Base-by-base conservation (phyloP, 768 basidiomycete species). In the Neoboletus brunneissimus region DNA sequence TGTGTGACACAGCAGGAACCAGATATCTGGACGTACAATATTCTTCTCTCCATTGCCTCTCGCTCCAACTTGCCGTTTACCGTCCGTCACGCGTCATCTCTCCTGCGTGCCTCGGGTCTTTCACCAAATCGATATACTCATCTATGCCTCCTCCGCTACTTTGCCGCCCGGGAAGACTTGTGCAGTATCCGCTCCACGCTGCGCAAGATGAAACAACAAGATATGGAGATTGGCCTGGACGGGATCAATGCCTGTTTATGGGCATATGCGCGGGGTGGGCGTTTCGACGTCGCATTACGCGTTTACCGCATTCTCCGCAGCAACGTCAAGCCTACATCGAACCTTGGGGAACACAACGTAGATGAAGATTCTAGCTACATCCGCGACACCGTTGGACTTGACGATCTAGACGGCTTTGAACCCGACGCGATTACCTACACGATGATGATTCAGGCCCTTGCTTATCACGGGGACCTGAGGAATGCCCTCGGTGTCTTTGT, bases 371-470 rank as follows among this genome's bases (percentile, higher is more conserved):
- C 66, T 16, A 64, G 66, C 20, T 68, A 73, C 55, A 76, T 89
- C 13, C 58, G 62, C 16, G 66, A 80, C 35, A 74, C 56, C 10
- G 68, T 86, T 55, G 73, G 72, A 45, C 76, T 91, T 56, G 64
- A 71, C 46, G 69, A 86, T 7, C 70, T 72, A 4, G 57, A 61
- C 16, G 63, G 73, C 12, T 60, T 87, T 37, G 69, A 73, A 42
- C 89, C 91, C 9, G 81, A 91, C 67, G 72, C 76, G 20, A 71
- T 84, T 54, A 92, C 88, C 15, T 94, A 86, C 68, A 83, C 82
- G 16, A 71, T 75, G 27, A 74, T 91, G 68, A 78, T 93, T 50
- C 91, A 94, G 65, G 69, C 77, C 6, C 79, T 87, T 69, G 80
- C 89, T 2, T 88, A 89, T 66, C 80, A 82, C 53, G 91, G 93